Base-by-base conservation (phyloP, 2,329 filamentous ascomycete genomes). In the Tolypocladium capitatum region DNA sequence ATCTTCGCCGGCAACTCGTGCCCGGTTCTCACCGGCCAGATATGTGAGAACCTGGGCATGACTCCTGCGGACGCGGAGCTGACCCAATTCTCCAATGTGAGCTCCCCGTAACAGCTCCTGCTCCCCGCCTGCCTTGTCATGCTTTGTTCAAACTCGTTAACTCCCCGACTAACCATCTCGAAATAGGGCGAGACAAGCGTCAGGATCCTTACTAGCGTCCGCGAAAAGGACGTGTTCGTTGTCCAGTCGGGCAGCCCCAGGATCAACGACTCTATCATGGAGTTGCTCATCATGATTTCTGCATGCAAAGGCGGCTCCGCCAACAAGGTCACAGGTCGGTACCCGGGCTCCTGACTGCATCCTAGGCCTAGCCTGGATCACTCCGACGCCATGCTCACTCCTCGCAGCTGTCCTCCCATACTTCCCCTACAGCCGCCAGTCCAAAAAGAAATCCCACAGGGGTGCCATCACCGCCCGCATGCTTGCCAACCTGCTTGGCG, bases 201-300 rank as follows among this genome's bases (percentile, higher is more conserved):
- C 58, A 76, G 78, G 59, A 83, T 84, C 61, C 62, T 83, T 63
- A 82, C 78, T 43, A 83, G 80, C 66, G 89, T 98, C 55, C 86
- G 92, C 57, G 94, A 98, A 64, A 94, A 97, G 68, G 91, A 98
- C 76, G 91, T 98, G 59, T 98, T 97, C 67, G 91, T 98, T 63
- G 85, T 98, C 51, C 92, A 98, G 73, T 97, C 91, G 53, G 92
- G 92, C 55, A 96, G 92, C 69, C 77, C 81, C 63, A 88, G 85
- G 70, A 95, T 96, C 75, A 98, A 98, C 67, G 92, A 98, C 70
- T 94, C 88, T 61, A 89, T 98, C 63, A 96, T 98, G 89, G 92
- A 98, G 75, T 78, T 98, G 63, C 78, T 98, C 63, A 97, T 98
- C 68, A 94, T 98, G 87, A 96, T 97, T 60, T 92, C 87, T 55